These are phyloP conservation scores for Nothophytophthora sp. DNA, from an alignment of 352 stramenopile genomes.

Conservation along the genomic window DNA sequence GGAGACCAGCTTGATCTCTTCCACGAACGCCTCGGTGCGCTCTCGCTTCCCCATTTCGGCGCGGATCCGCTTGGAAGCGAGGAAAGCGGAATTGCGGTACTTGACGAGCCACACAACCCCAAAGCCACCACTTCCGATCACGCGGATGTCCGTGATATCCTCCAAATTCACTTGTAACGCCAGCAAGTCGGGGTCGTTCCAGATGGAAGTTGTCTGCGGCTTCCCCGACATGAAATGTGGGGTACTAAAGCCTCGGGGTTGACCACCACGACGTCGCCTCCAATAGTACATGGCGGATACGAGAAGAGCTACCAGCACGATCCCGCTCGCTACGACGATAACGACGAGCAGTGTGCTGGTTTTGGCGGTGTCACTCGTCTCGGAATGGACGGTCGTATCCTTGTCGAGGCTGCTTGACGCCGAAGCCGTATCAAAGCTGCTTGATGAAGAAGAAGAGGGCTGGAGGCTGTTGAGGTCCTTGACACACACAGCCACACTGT, in stretches of 20 bases:
- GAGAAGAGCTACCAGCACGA: constrained; percentile 2
- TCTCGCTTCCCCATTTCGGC: constrained; percentile 1
- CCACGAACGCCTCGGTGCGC: constrained; percentile 18
- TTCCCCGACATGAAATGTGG: constrained; percentile 5
- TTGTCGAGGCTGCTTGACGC: background rate
- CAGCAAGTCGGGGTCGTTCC: constrained; percentile 20
- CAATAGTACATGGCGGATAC: constrained; percentile 7
- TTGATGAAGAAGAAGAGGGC: background rate
- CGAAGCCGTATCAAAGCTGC: no score
- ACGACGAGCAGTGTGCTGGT: background rate
- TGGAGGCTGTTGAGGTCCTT: background rate
- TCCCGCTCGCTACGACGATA: background rate
- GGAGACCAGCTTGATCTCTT: constrained; percentile 36
- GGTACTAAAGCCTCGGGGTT: constrained; percentile 1
- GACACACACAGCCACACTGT: constrained; percentile 13
- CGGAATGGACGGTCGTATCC: background rate
- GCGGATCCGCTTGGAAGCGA: constrained; percentile 25
- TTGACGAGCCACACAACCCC: constrained; percentile 23
- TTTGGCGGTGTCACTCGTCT: background rate
- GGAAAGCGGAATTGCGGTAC: constrained; percentile 18
- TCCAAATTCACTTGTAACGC: constrained; percentile 14
- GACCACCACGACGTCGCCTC: constrained; percentile 1
- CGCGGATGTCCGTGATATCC: constrained; percentile 19
- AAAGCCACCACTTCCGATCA: constrained; percentile 20
- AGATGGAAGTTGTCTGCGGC: constrained; percentile 5